Evolutionary conservation across 148 eudicot species (phyloP).

Genomic region (Rheum nobile): DNA sequence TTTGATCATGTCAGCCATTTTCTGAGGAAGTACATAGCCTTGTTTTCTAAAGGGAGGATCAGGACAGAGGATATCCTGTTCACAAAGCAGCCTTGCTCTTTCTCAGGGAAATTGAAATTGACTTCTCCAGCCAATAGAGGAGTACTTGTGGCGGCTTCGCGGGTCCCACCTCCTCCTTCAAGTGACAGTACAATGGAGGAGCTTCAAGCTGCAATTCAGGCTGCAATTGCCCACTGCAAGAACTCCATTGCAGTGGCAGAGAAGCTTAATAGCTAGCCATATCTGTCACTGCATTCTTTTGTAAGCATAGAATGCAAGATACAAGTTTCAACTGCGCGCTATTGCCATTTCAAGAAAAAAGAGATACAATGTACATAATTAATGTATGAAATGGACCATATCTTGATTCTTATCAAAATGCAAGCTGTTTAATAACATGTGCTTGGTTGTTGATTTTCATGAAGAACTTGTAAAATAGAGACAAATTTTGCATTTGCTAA

Average conservation of each 20-base stretch:
- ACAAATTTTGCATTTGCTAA: neutral
- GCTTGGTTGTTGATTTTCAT: neutral
- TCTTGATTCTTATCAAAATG: neutral
- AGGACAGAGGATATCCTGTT: neutral
- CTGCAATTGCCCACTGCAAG: constrained; percentile 65
- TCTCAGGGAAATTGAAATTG: constrained; percentile 32
- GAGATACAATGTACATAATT: neutral
- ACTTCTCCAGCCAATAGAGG: constrained; percentile 46
- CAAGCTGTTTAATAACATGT: neutral
- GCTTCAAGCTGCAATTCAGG: constrained; percentile 56
- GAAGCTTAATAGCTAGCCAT: constrained; percentile 10
- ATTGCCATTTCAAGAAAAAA: neutral
- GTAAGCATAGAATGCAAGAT: neutral
- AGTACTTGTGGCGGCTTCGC: neutral
- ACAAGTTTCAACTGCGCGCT: neutral
- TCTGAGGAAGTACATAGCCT: constrained; percentile 34
- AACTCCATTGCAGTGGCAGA: constrained; percentile 33
- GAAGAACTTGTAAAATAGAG: neutral
- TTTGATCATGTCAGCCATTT: constrained; percentile 41
- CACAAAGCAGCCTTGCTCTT: constrained; percentile 28
- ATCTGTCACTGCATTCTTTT: neutral
- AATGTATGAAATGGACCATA: neutral
- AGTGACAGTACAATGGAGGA: constrained; percentile 64
- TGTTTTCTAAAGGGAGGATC: constrained; percentile 16
- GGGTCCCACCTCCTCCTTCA: neutral